A percentile compares a stretch with the other conserved stretches of the same genome.
phyloP scores from a whole-genome alignment of 2,329 filamentous ascomycete species.

The Xylariaceae sp. region DNA sequence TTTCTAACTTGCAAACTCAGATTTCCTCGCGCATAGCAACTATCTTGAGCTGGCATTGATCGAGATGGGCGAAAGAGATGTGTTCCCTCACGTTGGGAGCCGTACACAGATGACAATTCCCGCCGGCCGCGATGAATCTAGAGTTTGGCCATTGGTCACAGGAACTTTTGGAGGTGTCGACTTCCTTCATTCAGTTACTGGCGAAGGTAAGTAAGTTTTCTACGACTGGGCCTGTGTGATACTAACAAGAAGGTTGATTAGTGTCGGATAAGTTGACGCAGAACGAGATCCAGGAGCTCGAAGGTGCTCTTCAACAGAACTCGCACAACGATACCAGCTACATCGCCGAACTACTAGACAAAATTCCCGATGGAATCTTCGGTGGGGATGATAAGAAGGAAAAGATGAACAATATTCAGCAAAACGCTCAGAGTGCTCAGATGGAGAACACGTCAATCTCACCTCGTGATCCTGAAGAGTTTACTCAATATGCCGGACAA shows the following conservation, averaged over 20 bases:
- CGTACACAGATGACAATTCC: slow-evolving; percentile 67
- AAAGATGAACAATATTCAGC: slow-evolving; percentile 76
- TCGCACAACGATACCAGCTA: slow-evolving; percentile 66
- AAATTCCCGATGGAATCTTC: slow-evolving; percentile 78
- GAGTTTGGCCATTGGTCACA: slow-evolving; percentile 79
- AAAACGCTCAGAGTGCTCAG: slow-evolving; percentile 70
- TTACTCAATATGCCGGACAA: slow-evolving; percentile 71
- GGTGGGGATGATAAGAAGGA: slow-evolving; percentile 71
- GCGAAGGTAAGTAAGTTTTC: slow-evolving; percentile 47
- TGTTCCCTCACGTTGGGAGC: slow-evolving; percentile 86
- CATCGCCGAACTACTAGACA: slow-evolving; percentile 75
- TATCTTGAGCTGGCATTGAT: slow-evolving; percentile 86
- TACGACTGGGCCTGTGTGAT: not conserved
- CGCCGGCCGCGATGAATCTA: slow-evolving; percentile 53
- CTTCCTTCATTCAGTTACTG: slow-evolving; percentile 83
- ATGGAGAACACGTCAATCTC: slow-evolving; percentile 72
- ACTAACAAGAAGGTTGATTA: slow-evolving; percentile 24
- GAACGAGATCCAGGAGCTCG: slow-evolving; percentile 84
- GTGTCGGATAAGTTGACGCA: slow-evolving; percentile 88
- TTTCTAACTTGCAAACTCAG: slow-evolving; percentile 36
- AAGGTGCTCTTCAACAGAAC: slow-evolving; percentile 72
- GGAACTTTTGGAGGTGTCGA: slow-evolving; percentile 95
- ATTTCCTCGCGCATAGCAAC: slow-evolving; percentile 92
- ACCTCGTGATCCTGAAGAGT: slow-evolving; percentile 79
- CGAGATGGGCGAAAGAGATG: slow-evolving; percentile 74